Evolutionary conservation across 805 yeast species (phyloP).

Genomic region (Ogataea trehalophila): DNA sequence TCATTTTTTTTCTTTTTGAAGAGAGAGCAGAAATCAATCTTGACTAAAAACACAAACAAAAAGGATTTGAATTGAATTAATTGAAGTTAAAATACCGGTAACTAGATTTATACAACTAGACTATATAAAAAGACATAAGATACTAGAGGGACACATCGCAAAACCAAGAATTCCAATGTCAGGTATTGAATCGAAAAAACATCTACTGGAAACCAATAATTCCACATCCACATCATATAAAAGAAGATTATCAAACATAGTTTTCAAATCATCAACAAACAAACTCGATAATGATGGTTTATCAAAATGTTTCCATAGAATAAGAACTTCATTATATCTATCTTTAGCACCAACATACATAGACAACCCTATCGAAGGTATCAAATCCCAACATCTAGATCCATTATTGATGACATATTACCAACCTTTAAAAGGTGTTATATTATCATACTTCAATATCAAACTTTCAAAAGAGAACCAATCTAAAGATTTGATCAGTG

Average conservation of each 20-base stretch:
- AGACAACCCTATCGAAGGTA: slow-evolving; percentile 67
- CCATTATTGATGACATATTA: slow-evolving; percentile 83
- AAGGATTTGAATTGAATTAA: too few species aligned
- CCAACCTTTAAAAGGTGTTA: slow-evolving; percentile 71
- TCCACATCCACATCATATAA: neutral
- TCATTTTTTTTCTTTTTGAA: too few species aligned
- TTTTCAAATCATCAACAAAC: slow-evolving; percentile 12
- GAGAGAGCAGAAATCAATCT: too few species aligned
- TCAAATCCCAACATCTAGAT: slow-evolving; percentile 83
- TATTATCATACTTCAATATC: slow-evolving; percentile 72
- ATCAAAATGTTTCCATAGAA: slow-evolving; percentile 65
- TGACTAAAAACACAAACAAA: too few species aligned
- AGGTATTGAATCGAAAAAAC: too few species aligned
- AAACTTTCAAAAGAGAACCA: slow-evolving; percentile 41
- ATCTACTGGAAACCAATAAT: too few species aligned
- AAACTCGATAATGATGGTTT: slow-evolving; percentile 34
- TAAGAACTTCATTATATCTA: slow-evolving; percentile 62
- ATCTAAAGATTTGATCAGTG: slow-evolving; percentile 35
- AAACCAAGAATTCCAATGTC: too few species aligned
- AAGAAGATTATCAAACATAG: slow-evolving; percentile 1
- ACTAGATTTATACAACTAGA: too few species aligned
- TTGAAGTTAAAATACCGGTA: too few species aligned
- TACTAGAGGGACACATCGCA: too few species aligned
- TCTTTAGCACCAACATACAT: slow-evolving; percentile 84
- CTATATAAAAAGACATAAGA: too few species aligned